A percentile compares a stretch with the other conserved stretches of the same genome.
Evolutionary conservation across 768 basidiomycete genomes (phyloP).

Genomic region (Lactifluus volemus): DNA sequence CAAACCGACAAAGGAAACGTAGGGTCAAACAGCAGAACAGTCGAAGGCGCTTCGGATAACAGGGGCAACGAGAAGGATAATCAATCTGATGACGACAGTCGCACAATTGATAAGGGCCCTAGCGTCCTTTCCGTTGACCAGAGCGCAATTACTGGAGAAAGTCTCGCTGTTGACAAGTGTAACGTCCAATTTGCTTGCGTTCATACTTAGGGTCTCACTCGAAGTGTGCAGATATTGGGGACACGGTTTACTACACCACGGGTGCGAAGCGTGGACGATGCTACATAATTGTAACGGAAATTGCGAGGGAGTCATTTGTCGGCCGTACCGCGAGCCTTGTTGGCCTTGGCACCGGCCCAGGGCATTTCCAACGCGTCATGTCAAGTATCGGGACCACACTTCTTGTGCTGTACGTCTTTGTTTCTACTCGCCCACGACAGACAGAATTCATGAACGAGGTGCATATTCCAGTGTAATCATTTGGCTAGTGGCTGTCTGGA

Average conservation of each 20-base stretch:
- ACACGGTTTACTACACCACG: slow-evolving; percentile 35
- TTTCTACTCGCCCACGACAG: neutral
- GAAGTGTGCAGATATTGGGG: slow-evolving; percentile 25
- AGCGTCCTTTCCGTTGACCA: slow-evolving; percentile 36
- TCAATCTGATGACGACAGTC: slow-evolving; percentile 13
- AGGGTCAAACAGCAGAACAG: neutral
- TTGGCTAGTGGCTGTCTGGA: slow-evolving; percentile 37
- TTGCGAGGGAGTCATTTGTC: slow-evolving; percentile 36
- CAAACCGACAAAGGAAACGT: neutral
- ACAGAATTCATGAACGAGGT: neutral
- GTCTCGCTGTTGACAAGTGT: slow-evolving; percentile 39
- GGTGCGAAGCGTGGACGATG: slow-evolving; percentile 31
- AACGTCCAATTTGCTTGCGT: neutral
- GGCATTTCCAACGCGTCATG: slow-evolving; percentile 40
- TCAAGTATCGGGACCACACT: slow-evolving; percentile 35
- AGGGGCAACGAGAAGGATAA: slow-evolving; percentile 10
- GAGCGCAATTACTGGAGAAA: slow-evolving; percentile 40
- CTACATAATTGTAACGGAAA: slow-evolving; percentile 30
- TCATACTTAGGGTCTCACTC: neutral
- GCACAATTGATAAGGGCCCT: slow-evolving; percentile 31
- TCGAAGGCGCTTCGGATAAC: neutral
- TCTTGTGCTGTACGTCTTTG: slow-evolving; percentile 28
- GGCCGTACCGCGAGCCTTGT: slow-evolving; percentile 39
- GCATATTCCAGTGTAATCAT: slow-evolving; percentile 27
- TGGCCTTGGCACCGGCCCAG: slow-evolving; percentile 30